Conservation (phyloP, 1,139 yeast genomes). For the Pichia sp. region DNA sequence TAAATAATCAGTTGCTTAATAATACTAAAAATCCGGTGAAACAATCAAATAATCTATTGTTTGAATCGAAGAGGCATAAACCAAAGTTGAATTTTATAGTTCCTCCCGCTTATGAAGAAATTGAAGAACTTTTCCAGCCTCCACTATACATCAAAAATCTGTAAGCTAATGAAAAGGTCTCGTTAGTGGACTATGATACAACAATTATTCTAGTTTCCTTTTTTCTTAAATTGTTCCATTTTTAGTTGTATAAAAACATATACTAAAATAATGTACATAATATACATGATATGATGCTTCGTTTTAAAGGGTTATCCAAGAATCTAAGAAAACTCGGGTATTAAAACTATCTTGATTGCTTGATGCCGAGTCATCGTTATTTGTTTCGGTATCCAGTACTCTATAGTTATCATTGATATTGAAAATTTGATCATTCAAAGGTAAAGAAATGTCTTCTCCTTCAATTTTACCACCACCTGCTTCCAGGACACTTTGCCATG, state of each 20-base stretch:
- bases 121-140: slow-evolving; percentile 6
- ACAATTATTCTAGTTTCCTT: neutral
- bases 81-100: slow-evolving; percentile 7
- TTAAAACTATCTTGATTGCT: neutral
- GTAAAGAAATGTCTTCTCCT: slow-evolving; percentile 22
- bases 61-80: slow-evolving; percentile 1
- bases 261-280: neutral
- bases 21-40: neutral
- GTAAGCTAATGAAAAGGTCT: too few species aligned
- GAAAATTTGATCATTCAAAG: slow-evolving; percentile 20
- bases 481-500: slow-evolving; percentile 51
- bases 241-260: neutral
- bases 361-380: slow-evolving; percentile 4
- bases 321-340: slow-evolving; percentile 16
- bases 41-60: neutral
- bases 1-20: neutral
- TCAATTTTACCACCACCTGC: slow-evolving; percentile 43
- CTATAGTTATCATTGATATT: slow-evolving; percentile 24
- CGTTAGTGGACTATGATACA: neutral
- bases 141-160: slow-evolving; percentile 6
- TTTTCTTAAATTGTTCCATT: neutral
- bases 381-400: slow-evolving; percentile 16
- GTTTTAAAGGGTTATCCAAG: slow-evolving; percentile 20
- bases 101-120: slow-evolving; percentile 13
- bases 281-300: neutral